Conservation (phyloP, 108 stramenopile genomes). For the Phaeodactylum tricornutum region DNA sequence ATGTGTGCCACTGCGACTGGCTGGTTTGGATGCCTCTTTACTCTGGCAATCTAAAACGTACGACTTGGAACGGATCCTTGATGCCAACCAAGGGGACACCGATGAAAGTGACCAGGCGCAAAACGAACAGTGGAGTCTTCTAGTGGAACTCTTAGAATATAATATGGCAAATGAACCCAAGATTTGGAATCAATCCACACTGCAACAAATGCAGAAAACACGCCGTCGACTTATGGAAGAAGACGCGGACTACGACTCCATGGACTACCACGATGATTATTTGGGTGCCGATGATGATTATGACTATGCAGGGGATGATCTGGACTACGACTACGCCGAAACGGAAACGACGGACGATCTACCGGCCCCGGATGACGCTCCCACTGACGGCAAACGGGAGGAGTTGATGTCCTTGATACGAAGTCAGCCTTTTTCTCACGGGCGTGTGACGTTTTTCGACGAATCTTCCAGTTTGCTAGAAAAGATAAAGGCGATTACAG, state of each 20-base stretch:
- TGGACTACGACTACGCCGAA: conserved; percentile 2
- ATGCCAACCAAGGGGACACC: neutral
- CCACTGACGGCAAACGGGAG: conserved; percentile 1
- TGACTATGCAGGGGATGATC: conserved; percentile 19
- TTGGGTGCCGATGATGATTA: conserved; percentile 12
- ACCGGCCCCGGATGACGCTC: neutral
- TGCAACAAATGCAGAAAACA: neutral
- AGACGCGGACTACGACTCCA: conserved; percentile 13
- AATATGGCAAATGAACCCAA: neutral
- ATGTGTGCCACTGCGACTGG: conserved; percentile 49
- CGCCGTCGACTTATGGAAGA: conserved; percentile 13
- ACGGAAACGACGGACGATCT: neutral
- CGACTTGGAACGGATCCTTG: neutral
- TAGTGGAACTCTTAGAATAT: neutral
- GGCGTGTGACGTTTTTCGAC: conserved; percentile 4
- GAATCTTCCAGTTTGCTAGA: neutral
- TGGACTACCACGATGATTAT: conserved; percentile 15
- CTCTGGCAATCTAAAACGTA: conserved; percentile 24
- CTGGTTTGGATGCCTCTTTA: conserved; percentile 44
- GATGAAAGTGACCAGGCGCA: neutral
- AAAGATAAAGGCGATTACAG: conserved; percentile 1
- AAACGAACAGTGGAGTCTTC: too few relatives aligned
- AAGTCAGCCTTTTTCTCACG: neutral
- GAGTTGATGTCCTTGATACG: conserved; percentile 1
- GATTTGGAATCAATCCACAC: neutral